Conservation (phyloP, 2,329 filamentous ascomycete genomes). For the Botryosphaeria agaves region DNA sequence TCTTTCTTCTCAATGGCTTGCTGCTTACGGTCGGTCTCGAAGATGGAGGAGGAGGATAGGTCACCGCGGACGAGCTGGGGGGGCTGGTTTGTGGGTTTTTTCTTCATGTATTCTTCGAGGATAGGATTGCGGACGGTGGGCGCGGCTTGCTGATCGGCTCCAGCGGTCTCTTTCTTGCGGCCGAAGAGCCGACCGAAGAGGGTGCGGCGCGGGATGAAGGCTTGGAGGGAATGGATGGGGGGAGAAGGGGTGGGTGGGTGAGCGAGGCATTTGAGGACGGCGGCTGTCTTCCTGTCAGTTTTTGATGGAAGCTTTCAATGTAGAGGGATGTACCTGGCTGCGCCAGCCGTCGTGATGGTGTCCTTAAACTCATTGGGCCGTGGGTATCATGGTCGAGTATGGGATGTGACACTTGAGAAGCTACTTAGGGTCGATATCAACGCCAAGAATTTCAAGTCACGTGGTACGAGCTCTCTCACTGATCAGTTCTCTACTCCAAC, state of each 20-base stretch:
- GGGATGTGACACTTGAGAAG: no score
- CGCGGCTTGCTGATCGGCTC: no score
- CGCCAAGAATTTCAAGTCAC: no score
- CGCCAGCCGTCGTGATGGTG: slow-evolving; percentile 44
- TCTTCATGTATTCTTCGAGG: slow-evolving; percentile 39
- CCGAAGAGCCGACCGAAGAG: slow-evolving; percentile 6
- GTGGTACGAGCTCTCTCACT: no score
- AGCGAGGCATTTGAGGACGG: slow-evolving; percentile 5
- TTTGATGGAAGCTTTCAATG: background rate
- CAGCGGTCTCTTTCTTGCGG: slow-evolving; percentile 6
- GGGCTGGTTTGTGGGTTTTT: slow-evolving; percentile 12
- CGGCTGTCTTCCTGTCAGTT: slow-evolving; percentile 5
- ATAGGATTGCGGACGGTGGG: slow-evolving; percentile 36
- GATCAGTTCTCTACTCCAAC: no score
- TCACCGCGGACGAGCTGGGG: slow-evolving; percentile 18
- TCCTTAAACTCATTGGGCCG: slow-evolving; percentile 43
- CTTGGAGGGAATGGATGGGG: slow-evolving; percentile 6
- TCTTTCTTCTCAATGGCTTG: slow-evolving; percentile 2
- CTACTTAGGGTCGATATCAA: no score
- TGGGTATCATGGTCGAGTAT: no score
- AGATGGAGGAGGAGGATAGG: slow-evolving; percentile 33
- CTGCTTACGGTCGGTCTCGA: slow-evolving; percentile 23
- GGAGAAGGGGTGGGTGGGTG: slow-evolving; percentile 1
- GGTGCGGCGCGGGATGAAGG: slow-evolving; percentile 6
- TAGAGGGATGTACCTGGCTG: slow-evolving; percentile 34